These are phyloP conservation scores for Alternaria burnsii DNA, from an alignment of 2,329 filamentous ascomycete species.

Conservation along the genomic window DNA sequence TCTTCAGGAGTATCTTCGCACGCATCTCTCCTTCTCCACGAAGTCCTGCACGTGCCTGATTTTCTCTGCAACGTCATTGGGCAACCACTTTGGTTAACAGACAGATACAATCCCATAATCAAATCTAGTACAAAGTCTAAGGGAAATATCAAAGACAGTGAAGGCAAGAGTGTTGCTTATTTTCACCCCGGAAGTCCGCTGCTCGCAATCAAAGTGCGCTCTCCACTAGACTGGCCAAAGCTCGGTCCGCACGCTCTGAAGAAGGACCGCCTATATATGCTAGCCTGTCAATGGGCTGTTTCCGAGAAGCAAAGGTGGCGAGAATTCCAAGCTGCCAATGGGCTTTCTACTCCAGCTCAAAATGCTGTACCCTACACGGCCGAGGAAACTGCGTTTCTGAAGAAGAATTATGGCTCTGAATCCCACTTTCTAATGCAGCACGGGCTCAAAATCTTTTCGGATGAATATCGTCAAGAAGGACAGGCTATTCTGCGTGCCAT, in stretches of 20 bases:
- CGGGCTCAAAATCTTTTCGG: conserved; percentile 48
- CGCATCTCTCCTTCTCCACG: conserved; percentile 15
- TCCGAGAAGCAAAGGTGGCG: background rate
- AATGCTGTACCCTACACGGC: conserved; percentile 15
- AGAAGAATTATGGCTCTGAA: conserved; percentile 43
- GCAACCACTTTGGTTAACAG: background rate
- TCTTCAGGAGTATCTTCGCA: conserved; percentile 3
- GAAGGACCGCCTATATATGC: background rate
- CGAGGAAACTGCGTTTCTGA: conserved; percentile 50
- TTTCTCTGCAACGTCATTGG: conserved; percentile 26
- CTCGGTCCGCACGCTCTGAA: background rate
- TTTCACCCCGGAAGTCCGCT: conserved; percentile 16
- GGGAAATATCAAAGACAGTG: background rate
- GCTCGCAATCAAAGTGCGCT: conserved; percentile 13
- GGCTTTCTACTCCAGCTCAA: background rate
- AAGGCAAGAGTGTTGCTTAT: conserved; percentile 17
- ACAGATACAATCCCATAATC: conserved; percentile 4
- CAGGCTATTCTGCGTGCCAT: conserved; percentile 38
- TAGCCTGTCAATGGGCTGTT: background rate
- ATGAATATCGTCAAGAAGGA: conserved; percentile 51
- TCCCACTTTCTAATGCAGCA: conserved; percentile 45
- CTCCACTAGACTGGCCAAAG: conserved; percentile 4
- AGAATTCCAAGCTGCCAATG: background rate
- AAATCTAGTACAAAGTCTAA: background rate
- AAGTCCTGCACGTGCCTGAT: conserved; percentile 26